A percentile compares a stretch with the other conserved stretches of the same genome.
phyloP scores from a whole-genome alignment of 306 rosid genomes.

The Vachellia pachyceras region DNA sequence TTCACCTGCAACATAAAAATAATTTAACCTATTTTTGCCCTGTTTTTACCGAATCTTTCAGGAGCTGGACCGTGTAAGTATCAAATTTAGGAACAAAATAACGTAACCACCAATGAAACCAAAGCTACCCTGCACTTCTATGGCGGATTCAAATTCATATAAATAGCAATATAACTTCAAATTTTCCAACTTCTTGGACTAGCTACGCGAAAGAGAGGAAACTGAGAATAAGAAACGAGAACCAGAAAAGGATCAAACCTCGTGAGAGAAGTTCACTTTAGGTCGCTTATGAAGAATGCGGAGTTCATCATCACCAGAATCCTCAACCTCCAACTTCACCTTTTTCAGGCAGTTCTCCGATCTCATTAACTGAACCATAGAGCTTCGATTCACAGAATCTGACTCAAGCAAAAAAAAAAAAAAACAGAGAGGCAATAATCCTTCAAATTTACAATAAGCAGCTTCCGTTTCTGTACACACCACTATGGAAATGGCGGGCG shows the following conservation, averaged over 20 bases:
- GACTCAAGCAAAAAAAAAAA: neutral
- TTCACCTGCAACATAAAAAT: neutral
- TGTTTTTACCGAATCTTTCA: neutral
- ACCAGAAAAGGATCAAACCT: conserved; percentile 43
- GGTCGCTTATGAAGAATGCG: conserved; percentile 57
- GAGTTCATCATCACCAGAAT: conserved; percentile 37
- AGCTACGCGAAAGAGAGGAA: neutral
- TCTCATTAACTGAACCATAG: conserved; percentile 74
- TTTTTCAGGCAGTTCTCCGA: conserved; percentile 46
- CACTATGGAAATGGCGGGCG: too few relatives aligned
- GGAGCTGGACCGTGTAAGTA: neutral
- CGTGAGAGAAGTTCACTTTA: conserved; percentile 39
- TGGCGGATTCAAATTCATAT: neutral
- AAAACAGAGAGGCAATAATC: neutral
- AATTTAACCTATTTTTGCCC: neutral
- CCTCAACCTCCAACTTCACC: conserved; percentile 63
- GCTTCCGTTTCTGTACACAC: neutral
- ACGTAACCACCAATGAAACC: neutral
- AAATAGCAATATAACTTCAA: neutral
- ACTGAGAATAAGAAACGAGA: neutral
- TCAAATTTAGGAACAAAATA: neutral
- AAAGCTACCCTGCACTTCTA: neutral
- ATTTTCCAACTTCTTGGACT: neutral
- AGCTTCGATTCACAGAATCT: neutral
- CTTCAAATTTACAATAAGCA: neutral